Percentiles rank a stretch among this genome's conserved stretches.
Conservation (phyloP, 495 filamentous ascomycete genomes). For the Cercophora scortea region DNA sequence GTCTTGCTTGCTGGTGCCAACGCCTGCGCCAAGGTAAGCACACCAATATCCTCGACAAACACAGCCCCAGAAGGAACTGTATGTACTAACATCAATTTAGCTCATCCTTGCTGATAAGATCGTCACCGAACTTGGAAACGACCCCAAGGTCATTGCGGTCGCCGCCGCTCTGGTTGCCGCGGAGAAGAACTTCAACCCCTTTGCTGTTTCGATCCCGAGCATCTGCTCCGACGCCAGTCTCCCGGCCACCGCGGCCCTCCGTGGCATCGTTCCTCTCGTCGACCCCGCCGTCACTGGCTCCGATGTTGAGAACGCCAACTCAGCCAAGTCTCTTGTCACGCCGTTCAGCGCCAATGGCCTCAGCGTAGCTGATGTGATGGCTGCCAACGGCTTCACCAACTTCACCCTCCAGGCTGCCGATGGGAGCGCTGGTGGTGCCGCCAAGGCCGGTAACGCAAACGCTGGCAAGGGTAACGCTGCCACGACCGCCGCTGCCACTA, state of each 20-base stretch:
- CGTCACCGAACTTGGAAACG: constrained; percentile 44
- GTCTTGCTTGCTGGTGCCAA: constrained; percentile 50
- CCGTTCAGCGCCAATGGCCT: constrained; percentile 47
- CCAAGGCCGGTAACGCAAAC: too few relatives aligned
- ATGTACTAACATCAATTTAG: constrained; percentile 18
- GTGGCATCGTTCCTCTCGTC: constrained; percentile 53
- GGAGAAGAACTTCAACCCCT: constrained; percentile 65
- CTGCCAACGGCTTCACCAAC: constrained; percentile 46
- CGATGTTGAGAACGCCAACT: constrained; percentile 47
- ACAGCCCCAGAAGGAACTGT: not conserved
- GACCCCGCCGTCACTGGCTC: constrained; percentile 48
- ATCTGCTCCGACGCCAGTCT: constrained; percentile 51
- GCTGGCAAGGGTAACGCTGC: constrained; percentile 1
- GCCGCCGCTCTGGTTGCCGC: constrained; percentile 52
- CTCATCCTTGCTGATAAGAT: constrained; percentile 52
- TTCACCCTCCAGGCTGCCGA: constrained; percentile 33
- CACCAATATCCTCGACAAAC: not conserved
- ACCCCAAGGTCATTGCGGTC: constrained; percentile 44
- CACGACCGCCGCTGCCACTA: constrained; percentile 7
- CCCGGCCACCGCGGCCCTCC: constrained; percentile 46
- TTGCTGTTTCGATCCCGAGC: constrained; percentile 42
- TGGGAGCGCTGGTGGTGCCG: too few relatives aligned
- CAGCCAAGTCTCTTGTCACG: constrained; percentile 33
- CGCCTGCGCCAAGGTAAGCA: constrained; percentile 45
- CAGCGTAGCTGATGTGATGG: constrained; percentile 48